Base-by-base conservation (phyloP, 2,329 filamentous ascomycete genomes). In the Epichloe scottii region DNA sequence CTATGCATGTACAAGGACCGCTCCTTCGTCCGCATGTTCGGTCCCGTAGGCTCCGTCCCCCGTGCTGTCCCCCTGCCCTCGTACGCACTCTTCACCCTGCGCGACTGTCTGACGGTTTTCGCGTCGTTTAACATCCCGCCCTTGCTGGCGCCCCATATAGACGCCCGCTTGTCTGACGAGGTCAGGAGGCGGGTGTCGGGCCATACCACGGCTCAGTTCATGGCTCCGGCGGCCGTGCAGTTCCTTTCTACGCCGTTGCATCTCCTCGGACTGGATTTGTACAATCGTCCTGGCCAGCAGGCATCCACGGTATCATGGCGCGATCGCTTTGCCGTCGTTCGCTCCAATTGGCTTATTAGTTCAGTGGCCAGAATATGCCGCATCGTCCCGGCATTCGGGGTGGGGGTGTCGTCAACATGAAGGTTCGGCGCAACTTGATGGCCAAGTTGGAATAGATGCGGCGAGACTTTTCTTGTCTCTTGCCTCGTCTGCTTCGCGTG, bases 1-100 rank as follows among this genome's bases (percentile, higher is more conserved):
- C 75, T 95, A 37, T 89, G 88, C 67, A 81, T 95, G 45, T 89
- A 93, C 76, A 96, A 95, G 67, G 90, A 95, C 70, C 83, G 84
- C 60, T 81, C 85, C 54, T 95, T 91, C 66, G 88, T 88, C 1
- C 79, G 81, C 61, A 78, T 95, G 61, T 95, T 94, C 65, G 87
- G 87, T 12, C 80, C 84, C 0, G 69, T 71, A 0, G 74, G 66
- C 51, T 68, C 62, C 23, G 64, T 71, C 1, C 76, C 68, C 11
- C 72, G 75, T 15, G 68, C 75, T 26, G 84, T 95, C 0, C 82
- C 87, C 0, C 68, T 81, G 34, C 73, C 84, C 1, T 87, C 83
- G 8, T 93, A 89, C 68, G 71, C 76, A 1, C 79, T 95, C 52
- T 96, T 95, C 72, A 82, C 87, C 3, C 63, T 85, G 51, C 82